A percentile compares a stretch with the other conserved stretches of the same genome.
Evolutionary conservation across 345 rosid species (phyloP).

Genomic region (Syzygium aqueum): DNA sequence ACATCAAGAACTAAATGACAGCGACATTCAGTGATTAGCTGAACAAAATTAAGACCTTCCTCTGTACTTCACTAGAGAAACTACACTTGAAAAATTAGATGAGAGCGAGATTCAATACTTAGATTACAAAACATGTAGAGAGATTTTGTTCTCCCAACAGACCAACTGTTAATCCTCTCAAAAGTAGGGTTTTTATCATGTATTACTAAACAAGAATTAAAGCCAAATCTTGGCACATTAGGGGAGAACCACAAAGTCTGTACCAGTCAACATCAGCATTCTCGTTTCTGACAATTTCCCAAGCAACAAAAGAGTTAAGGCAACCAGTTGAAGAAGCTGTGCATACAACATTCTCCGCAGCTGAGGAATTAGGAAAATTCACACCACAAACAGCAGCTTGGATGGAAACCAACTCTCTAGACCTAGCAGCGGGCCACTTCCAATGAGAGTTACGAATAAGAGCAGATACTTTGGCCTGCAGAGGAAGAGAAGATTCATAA

Average conservation of each 20-base stretch:
- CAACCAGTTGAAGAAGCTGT: background rate
- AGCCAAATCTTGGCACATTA: background rate
- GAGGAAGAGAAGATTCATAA: background rate
- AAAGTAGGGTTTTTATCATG: background rate
- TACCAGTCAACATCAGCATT: background rate
- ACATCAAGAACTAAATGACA: background rate
- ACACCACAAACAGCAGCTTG: background rate
- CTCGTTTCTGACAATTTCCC: background rate
- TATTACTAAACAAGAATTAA: background rate
- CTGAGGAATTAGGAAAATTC: background rate
- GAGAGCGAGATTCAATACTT: background rate
- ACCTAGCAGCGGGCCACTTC: no score
- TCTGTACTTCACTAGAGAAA: background rate
- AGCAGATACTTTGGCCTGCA: fast-evolving
- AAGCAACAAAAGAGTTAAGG: background rate
- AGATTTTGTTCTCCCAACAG: background rate
- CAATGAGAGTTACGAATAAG: no score
- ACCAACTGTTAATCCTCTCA: background rate
- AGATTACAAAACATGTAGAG: background rate
- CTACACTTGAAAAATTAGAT: background rate
- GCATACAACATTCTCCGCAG: background rate
- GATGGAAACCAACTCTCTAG: background rate
- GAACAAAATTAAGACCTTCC: background rate
- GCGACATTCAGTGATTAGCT: background rate
- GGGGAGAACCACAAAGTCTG: background rate